Conservation (phyloP, 768 basidiomycete species). For the Leccinum ochraceum region DNA sequence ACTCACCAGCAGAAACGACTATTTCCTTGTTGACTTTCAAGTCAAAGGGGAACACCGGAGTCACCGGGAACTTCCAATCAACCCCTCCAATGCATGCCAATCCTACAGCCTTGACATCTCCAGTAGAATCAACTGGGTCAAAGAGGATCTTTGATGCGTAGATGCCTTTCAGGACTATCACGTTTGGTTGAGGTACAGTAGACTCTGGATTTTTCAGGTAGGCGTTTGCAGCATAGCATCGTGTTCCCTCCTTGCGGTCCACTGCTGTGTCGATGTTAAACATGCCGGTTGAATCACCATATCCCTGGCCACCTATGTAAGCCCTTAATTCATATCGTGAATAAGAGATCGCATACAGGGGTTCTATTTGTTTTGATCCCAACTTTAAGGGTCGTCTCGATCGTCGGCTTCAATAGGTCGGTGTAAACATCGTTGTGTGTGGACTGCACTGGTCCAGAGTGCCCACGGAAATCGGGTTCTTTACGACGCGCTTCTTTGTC, state of each 20-base stretch:
- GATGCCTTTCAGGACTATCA: slow-evolving; percentile 7
- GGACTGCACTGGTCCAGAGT: slow-evolving; percentile 13
- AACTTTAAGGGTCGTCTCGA: slow-evolving; percentile 4
- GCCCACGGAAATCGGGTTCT: slow-evolving; percentile 14
- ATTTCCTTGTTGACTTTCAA: slow-evolving; percentile 10
- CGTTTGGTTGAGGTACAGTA: slow-evolving; percentile 9
- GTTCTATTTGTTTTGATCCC: slow-evolving; percentile 20
- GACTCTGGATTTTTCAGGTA: slow-evolving; percentile 16
- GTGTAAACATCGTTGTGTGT: slow-evolving; percentile 19
- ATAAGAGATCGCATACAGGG: slow-evolving; percentile 8
- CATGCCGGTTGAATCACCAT: slow-evolving; percentile 18
- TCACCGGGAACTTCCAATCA: slow-evolving; percentile 8
- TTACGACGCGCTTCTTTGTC: slow-evolving; percentile 11
- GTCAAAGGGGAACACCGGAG: background rate
- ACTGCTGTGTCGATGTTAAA: slow-evolving; percentile 23
- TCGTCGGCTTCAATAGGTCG: slow-evolving; percentile 14
- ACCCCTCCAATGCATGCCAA: slow-evolving; percentile 14
- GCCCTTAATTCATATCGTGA: background rate
- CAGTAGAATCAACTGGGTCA: background rate
- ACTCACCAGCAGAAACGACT: slow-evolving; percentile 7
- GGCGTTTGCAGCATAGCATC: slow-evolving; percentile 23
- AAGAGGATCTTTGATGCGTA: slow-evolving; percentile 18
- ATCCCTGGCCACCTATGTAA: slow-evolving; percentile 9
- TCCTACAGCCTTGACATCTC: slow-evolving; percentile 9
- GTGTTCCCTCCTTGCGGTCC: slow-evolving; percentile 12